Evolutionary conservation across 2,329 filamentous ascomycete genomes (phyloP).

Genomic region (Zasmidium citrigriseum): DNA sequence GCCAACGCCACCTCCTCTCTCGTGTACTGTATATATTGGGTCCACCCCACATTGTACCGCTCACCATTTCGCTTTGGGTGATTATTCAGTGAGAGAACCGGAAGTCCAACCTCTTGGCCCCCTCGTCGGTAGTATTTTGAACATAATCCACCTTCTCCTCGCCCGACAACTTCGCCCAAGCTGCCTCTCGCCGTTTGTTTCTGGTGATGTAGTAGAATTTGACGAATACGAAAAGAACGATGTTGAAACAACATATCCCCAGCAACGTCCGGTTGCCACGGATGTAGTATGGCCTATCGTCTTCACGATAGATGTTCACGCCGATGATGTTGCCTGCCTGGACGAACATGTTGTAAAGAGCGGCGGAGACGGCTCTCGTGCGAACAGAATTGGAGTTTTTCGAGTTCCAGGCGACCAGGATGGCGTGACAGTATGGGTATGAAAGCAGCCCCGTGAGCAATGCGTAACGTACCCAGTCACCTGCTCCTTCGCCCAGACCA

Average conservation of each 20-base stretch:
- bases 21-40: no score
- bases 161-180: constrained; percentile 41
- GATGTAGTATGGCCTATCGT: constrained; percentile 48
- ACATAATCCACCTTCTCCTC: constrained; percentile 39
- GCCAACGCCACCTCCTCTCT: not conserved
- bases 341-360: constrained; percentile 43
- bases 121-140: constrained; percentile 37
- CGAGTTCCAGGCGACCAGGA: constrained; percentile 45
- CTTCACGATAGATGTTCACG: constrained; percentile 51
- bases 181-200: constrained; percentile 33
- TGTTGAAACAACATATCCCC: constrained; percentile 33
- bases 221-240: constrained; percentile 31
- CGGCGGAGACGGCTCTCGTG: constrained; percentile 45
- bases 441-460: constrained; percentile 44
- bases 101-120: constrained; percentile 39
- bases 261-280: constrained; percentile 42
- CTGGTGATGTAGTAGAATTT: constrained; percentile 37
- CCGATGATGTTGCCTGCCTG: constrained; percentile 51
- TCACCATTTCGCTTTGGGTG: no score
- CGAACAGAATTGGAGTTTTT: constrained; percentile 46
- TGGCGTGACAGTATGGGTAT: constrained; percentile 47
- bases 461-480: constrained; percentile 41
- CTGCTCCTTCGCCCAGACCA: constrained; percentile 27
- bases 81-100: constrained; percentile 36
- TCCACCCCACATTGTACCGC: no score